Base-by-base conservation (phyloP, 345 rosid species). In the Brassica cretica region DNA sequence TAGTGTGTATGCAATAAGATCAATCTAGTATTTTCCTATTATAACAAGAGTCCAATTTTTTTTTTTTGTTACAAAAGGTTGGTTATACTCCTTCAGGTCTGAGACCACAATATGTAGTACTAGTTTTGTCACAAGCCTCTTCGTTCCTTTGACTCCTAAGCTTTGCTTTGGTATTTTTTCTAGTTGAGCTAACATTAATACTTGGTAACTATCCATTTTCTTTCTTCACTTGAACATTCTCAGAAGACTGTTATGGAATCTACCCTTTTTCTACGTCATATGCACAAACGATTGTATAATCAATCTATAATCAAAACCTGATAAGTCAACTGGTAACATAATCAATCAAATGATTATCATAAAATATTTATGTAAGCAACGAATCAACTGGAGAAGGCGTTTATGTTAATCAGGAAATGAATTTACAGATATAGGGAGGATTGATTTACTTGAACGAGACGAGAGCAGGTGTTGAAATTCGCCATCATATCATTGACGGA, bases 391-490 rank as follows among this genome's bases (percentile, higher is more conserved):
- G 59, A 6, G 59, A 53, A 53, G 21, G 59, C 24, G 3, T 51
- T 51, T 51, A 5, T 41, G 15, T 51, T 51, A 5, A 5, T 16
- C 18, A 3, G 15, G 35, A 39, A 27, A 33, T 37, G 16, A 37
- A 10, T 25, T 0, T 29, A 19, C 11, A 44, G 12, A 30, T 15
- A 32, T 0, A 29, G 8, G 12, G 60, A 44, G 16, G 60, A 51
- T n/a, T 32, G 46, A 14, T 41, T 51, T 69, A 94, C 98, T 78
- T 91, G 91, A 64, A 84, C 93, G 51, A 94, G 97, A 82, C 91
- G 91, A 71, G 97, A 84, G 85, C 98, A 94, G 69, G 98, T 89
- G 71, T 91, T 84, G 82, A 89, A 88, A 72, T 94, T 94, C 80
- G 91, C 35, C 66, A 93, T 88, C 65, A 92, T 76, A 72, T 94